These are phyloP conservation scores for Termitomyces sp. DNA, from an alignment of 768 basidiomycete genomes.

Conservation along the genomic window DNA sequence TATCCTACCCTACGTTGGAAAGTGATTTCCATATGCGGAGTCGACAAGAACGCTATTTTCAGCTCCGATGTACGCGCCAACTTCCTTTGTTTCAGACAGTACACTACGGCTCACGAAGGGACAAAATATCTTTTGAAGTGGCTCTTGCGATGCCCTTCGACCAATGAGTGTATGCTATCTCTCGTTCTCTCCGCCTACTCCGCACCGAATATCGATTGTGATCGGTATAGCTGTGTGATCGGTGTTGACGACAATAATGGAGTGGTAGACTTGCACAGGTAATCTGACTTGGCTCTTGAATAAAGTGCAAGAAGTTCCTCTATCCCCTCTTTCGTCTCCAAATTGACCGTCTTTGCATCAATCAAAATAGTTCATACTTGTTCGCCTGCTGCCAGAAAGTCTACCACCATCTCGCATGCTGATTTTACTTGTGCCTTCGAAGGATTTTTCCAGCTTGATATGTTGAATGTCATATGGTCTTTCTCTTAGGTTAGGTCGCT, in stretches of 20 bases:
- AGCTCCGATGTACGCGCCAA: too few species aligned
- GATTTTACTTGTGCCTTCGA: conserved; percentile 50
- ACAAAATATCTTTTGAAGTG: too few species aligned
- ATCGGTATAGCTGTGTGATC: conserved; percentile 60
- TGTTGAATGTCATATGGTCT: conserved; percentile 61
- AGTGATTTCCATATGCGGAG: too few species aligned
- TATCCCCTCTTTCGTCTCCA: conserved; percentile 47
- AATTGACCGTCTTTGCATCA: conserved; percentile 44
- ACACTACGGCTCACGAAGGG: too few species aligned
- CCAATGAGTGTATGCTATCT: too few species aligned
- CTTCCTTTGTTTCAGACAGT: too few species aligned
- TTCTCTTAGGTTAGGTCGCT: conserved; percentile 53
- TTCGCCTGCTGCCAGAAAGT: conserved; percentile 58
- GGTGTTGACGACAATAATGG: neutral
- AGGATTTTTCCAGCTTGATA: conserved; percentile 51
- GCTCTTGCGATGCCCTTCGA: too few species aligned
- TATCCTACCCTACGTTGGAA: too few species aligned
- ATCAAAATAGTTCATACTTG: conserved; percentile 75
- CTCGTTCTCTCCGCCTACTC: too few species aligned
- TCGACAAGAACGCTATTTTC: too few species aligned
- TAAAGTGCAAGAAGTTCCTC: conserved; percentile 58
- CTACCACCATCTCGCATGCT: conserved; percentile 64
- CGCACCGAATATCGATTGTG: too few species aligned
- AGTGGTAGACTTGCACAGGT: conserved; percentile 57
- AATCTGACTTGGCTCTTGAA: conserved; percentile 65